A percentile compares a stretch with the other conserved stretches of the same genome.
Evolutionary conservation across 768 basidiomycete species (phyloP).

Genomic region (Filobasidium wieringae): DNA sequence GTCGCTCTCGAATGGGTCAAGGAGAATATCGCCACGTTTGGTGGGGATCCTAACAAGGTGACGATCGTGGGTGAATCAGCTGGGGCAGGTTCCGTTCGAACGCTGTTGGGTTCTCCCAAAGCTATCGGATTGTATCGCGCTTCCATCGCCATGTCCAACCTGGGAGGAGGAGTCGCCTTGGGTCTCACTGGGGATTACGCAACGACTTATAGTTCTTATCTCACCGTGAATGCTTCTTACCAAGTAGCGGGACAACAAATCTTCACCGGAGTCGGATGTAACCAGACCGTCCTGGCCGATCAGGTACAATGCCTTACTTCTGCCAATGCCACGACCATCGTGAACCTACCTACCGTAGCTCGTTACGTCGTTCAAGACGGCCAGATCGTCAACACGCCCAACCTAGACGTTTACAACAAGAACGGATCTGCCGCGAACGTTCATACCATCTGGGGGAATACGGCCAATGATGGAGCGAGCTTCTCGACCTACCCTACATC

Average conservation of each 20-base stretch:
- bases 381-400: conserved; percentile 41
- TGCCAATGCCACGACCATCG: conserved; percentile 39
- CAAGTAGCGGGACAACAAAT: conserved; percentile 40
- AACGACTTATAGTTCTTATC: conserved; percentile 46
- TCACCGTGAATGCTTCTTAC: conserved; percentile 43
- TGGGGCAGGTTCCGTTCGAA: conserved; percentile 38
- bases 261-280: conserved; percentile 42
- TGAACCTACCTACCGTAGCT: conserved; percentile 37
- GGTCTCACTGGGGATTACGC: conserved; percentile 35
- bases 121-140: conserved; percentile 42
- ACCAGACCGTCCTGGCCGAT: conserved; percentile 14
- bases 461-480: conserved; percentile 47
- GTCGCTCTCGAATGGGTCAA: conserved; percentile 45
- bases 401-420: conserved; percentile 41
- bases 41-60: conserved; percentile 48
- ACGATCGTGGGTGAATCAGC: conserved; percentile 51
- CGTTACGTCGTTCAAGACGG: conserved; percentile 45
- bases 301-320: conserved; percentile 41
- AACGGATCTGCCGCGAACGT: conserved; percentile 42
- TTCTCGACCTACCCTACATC: conserved; percentile 42
- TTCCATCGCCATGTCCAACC: conserved; percentile 44
- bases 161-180: conserved; percentile 42
- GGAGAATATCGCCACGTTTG: conserved; percentile 48
- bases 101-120: conserved; percentile 36
- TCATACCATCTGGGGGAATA: conserved; percentile 47